Evolutionary conservation across 1,284 basidiomycete species (phyloP), one percentile per base, ranked within the genome.

Genomic region (Austroboletus novae-zelandiae): DNA sequence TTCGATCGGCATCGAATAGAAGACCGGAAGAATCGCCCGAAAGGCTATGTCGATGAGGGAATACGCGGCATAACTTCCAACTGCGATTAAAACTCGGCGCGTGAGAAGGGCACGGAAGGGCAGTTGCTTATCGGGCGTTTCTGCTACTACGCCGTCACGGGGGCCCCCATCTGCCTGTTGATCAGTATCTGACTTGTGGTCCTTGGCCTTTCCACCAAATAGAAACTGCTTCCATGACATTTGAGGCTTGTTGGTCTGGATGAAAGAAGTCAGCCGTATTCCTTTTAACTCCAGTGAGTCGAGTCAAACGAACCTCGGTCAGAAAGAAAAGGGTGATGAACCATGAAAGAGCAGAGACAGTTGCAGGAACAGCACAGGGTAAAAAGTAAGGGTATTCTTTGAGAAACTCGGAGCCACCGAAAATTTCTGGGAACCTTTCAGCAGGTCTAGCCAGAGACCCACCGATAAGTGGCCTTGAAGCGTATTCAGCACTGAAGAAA

Each of bases 321-420:
- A 87, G 71, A 57, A 76, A 78, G 3, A 77, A 44, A 5, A 74
- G 57, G 0, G 75, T 73, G 7, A 83, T 59, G 23, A 81, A 31
- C 56, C 79, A 77, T 3, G 75, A 67, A 1, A 76, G 40, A 11
- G 74, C 69, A 1, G 79, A 75, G 55, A 82, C 70, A 15, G 68
- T 70, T 0, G 81, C 78, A 1, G 79, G 68, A 3, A 77, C 75
- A 5, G 78, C 60, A 61, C 84, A 86, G 0, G 85, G 80, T 7
- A 88, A 71, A 59, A 86, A 86, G 67, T 88, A 86, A 0, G 85
- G 84, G 65, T 80, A 84, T 48, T 75, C 61, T 45, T 71, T 74
- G 71, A 81, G 73, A 59, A 88, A 84, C 34, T 62, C 55, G 0
- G 65, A 68, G 54, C 66, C 48, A 10, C 74, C 74, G 59, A 86